A percentile compares a stretch with the other conserved stretches of the same genome.
phyloP scores from a whole-genome alignment of 176 grass and related monocot species.

The Neostapfia colusana region DNA sequence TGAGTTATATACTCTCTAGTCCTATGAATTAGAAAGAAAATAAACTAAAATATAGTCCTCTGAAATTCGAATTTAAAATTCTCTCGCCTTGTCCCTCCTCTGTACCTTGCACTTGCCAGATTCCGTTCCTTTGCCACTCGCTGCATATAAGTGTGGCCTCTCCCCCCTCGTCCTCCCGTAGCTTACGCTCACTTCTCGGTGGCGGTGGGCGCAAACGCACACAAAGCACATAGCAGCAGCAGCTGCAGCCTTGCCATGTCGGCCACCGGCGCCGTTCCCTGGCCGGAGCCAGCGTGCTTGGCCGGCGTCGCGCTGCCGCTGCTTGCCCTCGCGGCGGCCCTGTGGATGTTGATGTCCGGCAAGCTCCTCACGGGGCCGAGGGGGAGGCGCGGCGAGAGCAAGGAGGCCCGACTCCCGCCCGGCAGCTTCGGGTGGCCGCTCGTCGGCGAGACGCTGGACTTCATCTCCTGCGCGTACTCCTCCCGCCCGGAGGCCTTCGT shows the following conservation, averaged over 20 bases:
- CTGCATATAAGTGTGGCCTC: slow-evolving; percentile 34
- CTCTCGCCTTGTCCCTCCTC: not conserved
- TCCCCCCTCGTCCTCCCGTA: slow-evolving; percentile 23
- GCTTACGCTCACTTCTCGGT: slow-evolving; percentile 17
- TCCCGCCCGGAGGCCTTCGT: slow-evolving; percentile 77
- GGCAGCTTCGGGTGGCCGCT: slow-evolving; percentile 93
- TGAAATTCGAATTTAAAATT: slow-evolving; percentile 9
- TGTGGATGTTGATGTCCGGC: slow-evolving; percentile 19
- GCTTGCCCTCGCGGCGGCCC: not conserved
- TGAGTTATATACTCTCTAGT: too few species aligned
- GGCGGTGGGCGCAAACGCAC: slow-evolving; percentile 36
- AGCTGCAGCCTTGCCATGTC: slow-evolving; percentile 25
- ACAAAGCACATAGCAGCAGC: not conserved
- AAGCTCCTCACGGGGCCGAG: not conserved
- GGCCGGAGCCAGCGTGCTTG: slow-evolving; percentile 17
- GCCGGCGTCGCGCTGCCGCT: not conserved
- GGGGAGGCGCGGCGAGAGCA: too few species aligned
- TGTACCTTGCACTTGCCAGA: slow-evolving; percentile 47
- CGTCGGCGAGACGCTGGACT: slow-evolving; percentile 88
- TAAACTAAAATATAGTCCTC: too few species aligned
- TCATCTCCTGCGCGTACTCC: slow-evolving; percentile 91
- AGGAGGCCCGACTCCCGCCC: slow-evolving; percentile 49
- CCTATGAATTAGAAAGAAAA: too few species aligned
- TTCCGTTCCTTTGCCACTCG: not conserved
- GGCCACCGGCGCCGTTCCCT: slow-evolving; percentile 5